Base-by-base conservation (phyloP, 257 asterid species). In the Penstemon newberryi region DNA sequence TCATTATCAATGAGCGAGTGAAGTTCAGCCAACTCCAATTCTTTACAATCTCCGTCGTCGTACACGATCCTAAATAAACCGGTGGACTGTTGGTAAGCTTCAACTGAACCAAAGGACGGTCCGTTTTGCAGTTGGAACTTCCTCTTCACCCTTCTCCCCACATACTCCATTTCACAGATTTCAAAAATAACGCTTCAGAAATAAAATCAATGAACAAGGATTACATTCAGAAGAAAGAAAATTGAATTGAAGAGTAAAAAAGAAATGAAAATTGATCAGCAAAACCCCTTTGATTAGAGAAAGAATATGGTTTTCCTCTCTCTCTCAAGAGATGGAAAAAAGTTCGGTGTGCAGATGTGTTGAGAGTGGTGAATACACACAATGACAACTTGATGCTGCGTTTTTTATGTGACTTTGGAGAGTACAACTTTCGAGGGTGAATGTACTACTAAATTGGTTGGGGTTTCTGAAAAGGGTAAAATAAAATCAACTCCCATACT, bases 11-110 rank as follows among this genome's bases (percentile, higher is more conserved):
- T 64, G n/a, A 63, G 78, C 62, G 75, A 53, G 40, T 67, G 56
- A 59, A 84, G 59, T 70, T 75, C 86, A 37, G 76, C 46, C 67
- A 76, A 66, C 40, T 80, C 88, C 82, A 90, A 57, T 37, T 81
- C 86, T 87, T 90, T 93, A 73, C 85, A 79, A 85, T 79, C 84
- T 5, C 96, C 95, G 78, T 67, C 80, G 52, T 85, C 95, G 58
- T 85, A 90, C 44, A 75, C 85, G 88, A 90, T 79, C 82, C 70
- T 73, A 52, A 79, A 86, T 42, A 76, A 43, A 3, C 88, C 87
- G 37, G 79, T 81, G 4, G 71, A 59, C 56, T 84, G 70, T 25
- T 87, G 87, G 73, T 79, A 82, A 3, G 84, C 73, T 69, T 82
- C 72, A 53, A 89, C 87, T 54, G 71, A 62, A 25, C 95, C 96